A percentile compares a stretch with the other conserved stretches of the same genome.
Evolutionary conservation across 768 basidiomycete genomes (phyloP).

Genomic region (Russula earlei): DNA sequence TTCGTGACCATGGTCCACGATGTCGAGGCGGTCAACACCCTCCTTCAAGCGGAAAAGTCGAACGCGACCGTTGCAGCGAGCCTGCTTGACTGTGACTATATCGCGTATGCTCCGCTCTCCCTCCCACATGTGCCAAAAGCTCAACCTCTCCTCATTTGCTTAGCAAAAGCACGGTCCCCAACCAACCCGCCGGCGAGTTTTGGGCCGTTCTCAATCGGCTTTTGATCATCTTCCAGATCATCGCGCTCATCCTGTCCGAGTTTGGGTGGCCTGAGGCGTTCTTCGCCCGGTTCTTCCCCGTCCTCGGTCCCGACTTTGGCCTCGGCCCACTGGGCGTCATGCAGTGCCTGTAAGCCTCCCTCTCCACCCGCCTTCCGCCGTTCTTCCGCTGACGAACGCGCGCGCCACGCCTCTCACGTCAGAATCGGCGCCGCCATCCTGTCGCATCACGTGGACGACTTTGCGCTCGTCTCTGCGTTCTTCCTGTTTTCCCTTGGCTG

Average conservation of each 20-base stretch:
- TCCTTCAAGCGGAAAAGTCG: constrained; percentile 11
- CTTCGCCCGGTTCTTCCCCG: constrained; percentile 79
- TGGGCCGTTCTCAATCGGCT: constrained; percentile 86
- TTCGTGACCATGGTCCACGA: constrained; percentile 19
- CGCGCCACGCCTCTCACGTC: not conserved
- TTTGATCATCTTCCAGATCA: constrained; percentile 75
- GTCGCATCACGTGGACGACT: constrained; percentile 64
- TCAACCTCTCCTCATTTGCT: constrained; percentile 9
- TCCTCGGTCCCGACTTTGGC: constrained; percentile 76
- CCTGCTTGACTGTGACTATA: constrained; percentile 15
- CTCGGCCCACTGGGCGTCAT: constrained; percentile 81
- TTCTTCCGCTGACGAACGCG: not conserved
- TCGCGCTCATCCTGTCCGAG: constrained; percentile 77
- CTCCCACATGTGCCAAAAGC: not conserved
- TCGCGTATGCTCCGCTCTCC: not conserved
- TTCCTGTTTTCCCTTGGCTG: constrained; percentile 90
- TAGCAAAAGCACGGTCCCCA: constrained; percentile 73
- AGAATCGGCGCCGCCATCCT: constrained; percentile 44
- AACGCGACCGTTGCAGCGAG: constrained; percentile 5
- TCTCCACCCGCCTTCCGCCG: not conserved
- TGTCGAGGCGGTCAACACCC: constrained; percentile 17
- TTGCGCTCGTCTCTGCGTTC: constrained; percentile 86
- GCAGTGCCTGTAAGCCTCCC: constrained; percentile 58
- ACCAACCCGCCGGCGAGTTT: constrained; percentile 83
- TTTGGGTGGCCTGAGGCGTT: constrained; percentile 69